A percentile compares a stretch with the other conserved stretches of the same genome.
These are phyloP conservation scores for Centella asiatica DNA, from an alignment of 129 eudicot species.

Conservation along the genomic window DNA sequence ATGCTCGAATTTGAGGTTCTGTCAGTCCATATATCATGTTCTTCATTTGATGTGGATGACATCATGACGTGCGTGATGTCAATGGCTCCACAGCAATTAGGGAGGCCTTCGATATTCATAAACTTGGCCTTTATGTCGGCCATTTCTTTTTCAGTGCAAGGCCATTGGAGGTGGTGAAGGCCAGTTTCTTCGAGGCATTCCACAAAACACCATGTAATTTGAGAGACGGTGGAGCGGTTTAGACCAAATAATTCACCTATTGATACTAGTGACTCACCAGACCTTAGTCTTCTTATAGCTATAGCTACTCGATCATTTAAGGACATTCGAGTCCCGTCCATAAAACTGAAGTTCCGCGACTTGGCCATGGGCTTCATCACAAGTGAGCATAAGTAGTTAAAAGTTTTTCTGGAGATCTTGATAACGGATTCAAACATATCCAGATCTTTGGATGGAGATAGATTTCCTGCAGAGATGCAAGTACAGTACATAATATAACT, in stretches of 20 bases:
- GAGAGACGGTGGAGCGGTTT: conserved; percentile 78
- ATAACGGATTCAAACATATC: conserved; percentile 44
- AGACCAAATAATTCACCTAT: conserved; percentile 65
- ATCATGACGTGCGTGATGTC: conserved; percentile 75
- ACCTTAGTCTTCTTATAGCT: conserved; percentile 64
- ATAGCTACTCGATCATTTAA: conserved; percentile 69
- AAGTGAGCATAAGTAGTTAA: conserved; percentile 64
- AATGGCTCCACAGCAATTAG: conserved; percentile 86
- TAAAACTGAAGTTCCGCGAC: conserved; percentile 39
- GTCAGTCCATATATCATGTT: conserved; percentile 56
- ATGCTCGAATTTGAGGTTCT: conserved; percentile 64
- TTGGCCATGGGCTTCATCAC: conserved; percentile 59
- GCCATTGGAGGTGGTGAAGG: conserved; percentile 74
- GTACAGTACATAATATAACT: not conserved
- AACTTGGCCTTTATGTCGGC: conserved; percentile 47
- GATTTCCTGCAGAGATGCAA: conserved; percentile 40
- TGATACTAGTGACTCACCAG: conserved; percentile 58
- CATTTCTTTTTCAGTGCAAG: conserved; percentile 43
- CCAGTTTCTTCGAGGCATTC: conserved; percentile 70
- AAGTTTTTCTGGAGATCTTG: conserved; percentile 70
- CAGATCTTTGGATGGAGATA: conserved; percentile 37
- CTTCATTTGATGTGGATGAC: conserved; percentile 35
- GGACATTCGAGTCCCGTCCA: conserved; percentile 54
- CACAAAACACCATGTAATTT: conserved; percentile 84
- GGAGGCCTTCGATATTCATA: conserved; percentile 65